These are phyloP conservation scores for Jatropha multifida DNA, from an alignment of 441 rosid genomes.

Conservation along the genomic window DNA sequence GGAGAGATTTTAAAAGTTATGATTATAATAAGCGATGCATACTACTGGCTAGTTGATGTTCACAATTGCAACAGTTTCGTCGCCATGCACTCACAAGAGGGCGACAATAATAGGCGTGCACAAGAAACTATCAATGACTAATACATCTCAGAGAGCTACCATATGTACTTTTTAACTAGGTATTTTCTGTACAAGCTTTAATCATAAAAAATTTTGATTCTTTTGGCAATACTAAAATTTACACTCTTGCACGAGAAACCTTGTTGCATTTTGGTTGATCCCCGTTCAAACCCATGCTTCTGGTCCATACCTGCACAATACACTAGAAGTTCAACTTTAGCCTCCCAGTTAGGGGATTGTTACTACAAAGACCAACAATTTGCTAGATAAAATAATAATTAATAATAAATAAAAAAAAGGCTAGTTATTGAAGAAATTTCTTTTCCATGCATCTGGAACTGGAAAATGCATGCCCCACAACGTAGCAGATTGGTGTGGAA, in stretches of 20 bases:
- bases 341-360: neutral
- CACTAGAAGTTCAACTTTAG: neutral
- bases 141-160: neutral
- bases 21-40: too few relatives aligned
- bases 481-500: too few relatives aligned
- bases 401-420: too few relatives aligned
- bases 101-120: neutral
- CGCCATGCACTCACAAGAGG: too few relatives aligned
- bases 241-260: neutral
- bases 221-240: neutral
- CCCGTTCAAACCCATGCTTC: neutral
- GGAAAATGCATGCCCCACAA: too few relatives aligned
- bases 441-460: too few relatives aligned
- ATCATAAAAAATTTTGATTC: neutral
- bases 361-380: too few relatives aligned
- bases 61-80: too few relatives aligned
- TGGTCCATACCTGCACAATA: neutral
- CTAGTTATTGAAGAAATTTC: too few relatives aligned
- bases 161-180: neutral
- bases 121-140: neutral
- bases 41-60: too few relatives aligned
- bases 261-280: neutral
- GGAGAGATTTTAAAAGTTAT: too few relatives aligned
- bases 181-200: conserved; percentile 11
- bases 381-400: too few relatives aligned